Evolutionary conservation across 495 filamentous ascomycete genomes (phyloP).

Genomic region (Penicillium steckii): DNA sequence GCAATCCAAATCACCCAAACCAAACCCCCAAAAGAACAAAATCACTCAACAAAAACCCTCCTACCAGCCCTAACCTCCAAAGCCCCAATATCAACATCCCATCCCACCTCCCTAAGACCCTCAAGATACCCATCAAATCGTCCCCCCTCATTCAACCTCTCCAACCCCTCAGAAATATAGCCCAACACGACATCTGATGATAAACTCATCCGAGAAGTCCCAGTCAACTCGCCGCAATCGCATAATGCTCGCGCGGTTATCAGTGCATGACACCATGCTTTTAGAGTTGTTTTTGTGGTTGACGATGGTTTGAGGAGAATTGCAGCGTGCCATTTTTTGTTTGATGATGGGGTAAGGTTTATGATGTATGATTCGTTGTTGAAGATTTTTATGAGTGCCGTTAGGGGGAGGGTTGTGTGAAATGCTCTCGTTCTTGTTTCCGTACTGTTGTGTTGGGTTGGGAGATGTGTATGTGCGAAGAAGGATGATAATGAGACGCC

Average conservation of each 20-base stretch:
- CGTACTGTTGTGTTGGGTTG: neutral
- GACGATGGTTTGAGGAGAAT: constrained; percentile 66
- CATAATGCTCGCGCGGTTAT: constrained; percentile 43
- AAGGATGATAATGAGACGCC: constrained; percentile 34
- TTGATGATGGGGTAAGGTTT: constrained; percentile 13
- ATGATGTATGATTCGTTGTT: constrained; percentile 31
- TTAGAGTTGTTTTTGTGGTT: constrained; percentile 50
- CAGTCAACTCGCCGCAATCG: neutral
- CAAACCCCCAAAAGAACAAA: neutral
- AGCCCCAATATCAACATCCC: constrained; percentile 57
- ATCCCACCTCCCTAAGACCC: constrained; percentile 49
- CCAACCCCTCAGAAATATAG: constrained; percentile 14
- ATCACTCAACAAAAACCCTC: constrained; percentile 26
- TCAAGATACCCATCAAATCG: constrained; percentile 42
- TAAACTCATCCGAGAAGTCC: no score
- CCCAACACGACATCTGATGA: neutral
- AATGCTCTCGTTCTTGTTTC: constrained; percentile 1
- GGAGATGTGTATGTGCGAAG: constrained; percentile 10
- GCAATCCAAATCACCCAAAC: neutral
- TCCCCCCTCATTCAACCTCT: constrained; percentile 30
- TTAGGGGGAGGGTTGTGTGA: constrained; percentile 20
- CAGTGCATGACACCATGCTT: constrained; percentile 76
- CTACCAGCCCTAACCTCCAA: constrained; percentile 57
- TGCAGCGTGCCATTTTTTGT: constrained; percentile 33
- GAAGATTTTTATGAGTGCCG: constrained; percentile 24